Conservation (phyloP, 163 green algal genomes). For the Scenedesmus sp. region DNA sequence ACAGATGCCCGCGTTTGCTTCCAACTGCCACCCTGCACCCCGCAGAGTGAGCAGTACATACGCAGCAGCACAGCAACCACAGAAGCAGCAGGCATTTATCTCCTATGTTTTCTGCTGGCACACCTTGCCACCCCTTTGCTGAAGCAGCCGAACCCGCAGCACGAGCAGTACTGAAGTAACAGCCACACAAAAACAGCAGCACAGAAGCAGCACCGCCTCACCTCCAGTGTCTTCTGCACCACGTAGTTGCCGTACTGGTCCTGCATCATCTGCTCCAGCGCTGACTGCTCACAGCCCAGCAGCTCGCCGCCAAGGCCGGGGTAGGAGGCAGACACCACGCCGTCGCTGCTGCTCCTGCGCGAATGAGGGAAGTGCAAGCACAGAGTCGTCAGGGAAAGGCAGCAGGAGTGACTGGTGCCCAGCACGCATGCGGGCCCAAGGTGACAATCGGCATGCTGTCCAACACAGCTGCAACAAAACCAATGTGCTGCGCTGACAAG, state of each 20-base stretch:
- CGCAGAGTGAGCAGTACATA: not conserved
- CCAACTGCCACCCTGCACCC: too few relatives aligned
- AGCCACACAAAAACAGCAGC: not conserved
- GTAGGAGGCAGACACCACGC: not conserved
- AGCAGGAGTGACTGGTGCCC: too few relatives aligned
- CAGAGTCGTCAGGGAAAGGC: too few relatives aligned
- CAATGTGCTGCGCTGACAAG: too few relatives aligned
- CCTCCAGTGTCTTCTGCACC: constrained; percentile 86
- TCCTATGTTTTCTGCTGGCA: too few relatives aligned
- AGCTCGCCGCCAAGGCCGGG: not conserved
- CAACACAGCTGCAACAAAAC: too few relatives aligned
- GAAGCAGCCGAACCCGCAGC: too few relatives aligned
- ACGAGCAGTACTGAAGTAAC: not conserved
- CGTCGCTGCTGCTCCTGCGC: constrained; percentile 1
- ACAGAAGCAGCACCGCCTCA: not conserved
- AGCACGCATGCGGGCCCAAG: too few relatives aligned
- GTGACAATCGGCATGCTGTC: too few relatives aligned
- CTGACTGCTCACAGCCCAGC: constrained; percentile 23
- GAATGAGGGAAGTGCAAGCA: not conserved
- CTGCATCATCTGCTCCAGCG: constrained; percentile 85
- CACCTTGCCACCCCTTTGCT: too few relatives aligned
- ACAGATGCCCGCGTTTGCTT: too few relatives aligned
- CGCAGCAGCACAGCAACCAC: not conserved
- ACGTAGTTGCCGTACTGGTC: constrained; percentile 98
- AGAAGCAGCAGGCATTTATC: too few relatives aligned